These are phyloP conservation scores for Rubroboletus satanas DNA, from an alignment of 768 basidiomycete species.

Conservation along the genomic window DNA sequence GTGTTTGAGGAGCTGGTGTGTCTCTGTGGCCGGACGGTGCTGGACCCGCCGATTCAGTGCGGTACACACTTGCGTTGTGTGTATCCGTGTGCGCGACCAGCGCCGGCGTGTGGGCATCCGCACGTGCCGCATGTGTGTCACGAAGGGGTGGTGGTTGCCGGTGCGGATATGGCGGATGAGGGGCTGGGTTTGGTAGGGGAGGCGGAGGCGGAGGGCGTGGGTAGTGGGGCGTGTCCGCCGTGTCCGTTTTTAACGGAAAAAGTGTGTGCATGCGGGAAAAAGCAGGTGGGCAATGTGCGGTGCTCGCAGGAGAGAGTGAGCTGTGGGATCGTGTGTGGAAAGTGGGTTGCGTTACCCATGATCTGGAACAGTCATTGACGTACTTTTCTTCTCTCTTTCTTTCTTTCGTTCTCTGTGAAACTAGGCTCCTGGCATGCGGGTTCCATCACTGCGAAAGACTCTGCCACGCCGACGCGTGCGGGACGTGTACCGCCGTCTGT, in stretches of 20 bases:
- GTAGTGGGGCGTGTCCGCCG: slow-evolving; percentile 60
- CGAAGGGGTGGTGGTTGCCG: slow-evolving; percentile 45
- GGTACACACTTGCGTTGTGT: slow-evolving; percentile 74
- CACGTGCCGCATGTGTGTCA: slow-evolving; percentile 80
- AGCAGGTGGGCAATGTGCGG: slow-evolving; percentile 67
- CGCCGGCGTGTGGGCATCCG: slow-evolving; percentile 80
- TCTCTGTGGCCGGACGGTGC: slow-evolving; percentile 77
- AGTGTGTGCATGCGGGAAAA: slow-evolving; percentile 87
- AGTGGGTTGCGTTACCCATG: slow-evolving; percentile 39
- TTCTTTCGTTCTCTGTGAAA: neutral
- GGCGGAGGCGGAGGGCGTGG: neutral
- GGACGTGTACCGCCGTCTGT: slow-evolving; percentile 70
- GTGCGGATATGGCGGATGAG: slow-evolving; percentile 24
- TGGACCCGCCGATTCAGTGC: slow-evolving; percentile 88
- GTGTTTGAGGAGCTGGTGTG: slow-evolving; percentile 92
- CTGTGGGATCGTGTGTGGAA: slow-evolving; percentile 81
- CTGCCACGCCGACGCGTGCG: slow-evolving; percentile 85
- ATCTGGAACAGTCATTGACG: neutral
- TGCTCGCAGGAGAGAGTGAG: slow-evolving; percentile 80
- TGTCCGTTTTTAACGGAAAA: slow-evolving; percentile 81
- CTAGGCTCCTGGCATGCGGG: slow-evolving; percentile 72
- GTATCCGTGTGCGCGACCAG: slow-evolving; percentile 72
- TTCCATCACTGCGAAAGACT: slow-evolving; percentile 81
- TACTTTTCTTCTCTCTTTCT: neutral
- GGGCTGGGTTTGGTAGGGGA: slow-evolving; percentile 9